phyloP scores from a whole-genome alignment of 2,329 filamentous ascomycete genomes.

The Talaromyces pinophilus region DNA sequence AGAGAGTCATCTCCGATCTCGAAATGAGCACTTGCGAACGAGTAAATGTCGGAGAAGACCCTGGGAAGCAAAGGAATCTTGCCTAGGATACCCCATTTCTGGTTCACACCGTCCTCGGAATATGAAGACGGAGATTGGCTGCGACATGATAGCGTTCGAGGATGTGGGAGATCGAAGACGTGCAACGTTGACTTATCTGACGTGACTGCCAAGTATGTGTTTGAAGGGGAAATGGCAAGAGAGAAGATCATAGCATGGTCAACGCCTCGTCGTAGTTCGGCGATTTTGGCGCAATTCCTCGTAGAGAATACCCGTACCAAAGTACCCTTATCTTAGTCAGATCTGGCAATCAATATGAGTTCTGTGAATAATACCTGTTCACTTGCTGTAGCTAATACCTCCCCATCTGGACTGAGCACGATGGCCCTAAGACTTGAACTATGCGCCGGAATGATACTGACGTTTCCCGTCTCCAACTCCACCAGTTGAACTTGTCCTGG shows the following conservation, averaged over 20 bases:
- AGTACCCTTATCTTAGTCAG: slow-evolving; percentile 63
- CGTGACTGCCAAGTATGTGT: slow-evolving; percentile 79
- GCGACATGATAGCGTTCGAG: slow-evolving; percentile 36
- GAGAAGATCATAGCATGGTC: slow-evolving; percentile 87
- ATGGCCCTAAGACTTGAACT: slow-evolving; percentile 76
- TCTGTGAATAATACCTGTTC: slow-evolving; percentile 59
- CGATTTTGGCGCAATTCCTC: slow-evolving; percentile 74
- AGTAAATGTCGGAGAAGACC: slow-evolving; percentile 87
- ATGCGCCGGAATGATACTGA: slow-evolving; percentile 93
- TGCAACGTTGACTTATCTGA: slow-evolving; percentile 97
- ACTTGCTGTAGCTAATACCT: slow-evolving; percentile 84
- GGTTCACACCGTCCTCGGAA: slow-evolving; percentile 55
- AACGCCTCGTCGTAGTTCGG: slow-evolving; percentile 83
- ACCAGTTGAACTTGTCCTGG: slow-evolving; percentile 87
- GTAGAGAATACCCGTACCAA: slow-evolving; percentile 84
- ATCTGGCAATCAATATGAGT: not conserved
- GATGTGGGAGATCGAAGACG: slow-evolving; percentile 77
- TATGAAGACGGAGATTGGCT: slow-evolving; percentile 38
- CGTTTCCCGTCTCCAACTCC: slow-evolving; percentile 72
- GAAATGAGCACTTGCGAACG: slow-evolving; percentile 77
- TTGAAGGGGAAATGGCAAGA: slow-evolving; percentile 81
- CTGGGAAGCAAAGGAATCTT: slow-evolving; percentile 82
- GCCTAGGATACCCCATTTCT: slow-evolving; percentile 83
- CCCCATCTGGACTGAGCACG: slow-evolving; percentile 75
- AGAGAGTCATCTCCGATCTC: slow-evolving; percentile 75